Evolutionary conservation across 768 basidiomycete genomes (phyloP), one percentile per base, ranked within the genome.

Genomic region (Mycena polygramma): DNA sequence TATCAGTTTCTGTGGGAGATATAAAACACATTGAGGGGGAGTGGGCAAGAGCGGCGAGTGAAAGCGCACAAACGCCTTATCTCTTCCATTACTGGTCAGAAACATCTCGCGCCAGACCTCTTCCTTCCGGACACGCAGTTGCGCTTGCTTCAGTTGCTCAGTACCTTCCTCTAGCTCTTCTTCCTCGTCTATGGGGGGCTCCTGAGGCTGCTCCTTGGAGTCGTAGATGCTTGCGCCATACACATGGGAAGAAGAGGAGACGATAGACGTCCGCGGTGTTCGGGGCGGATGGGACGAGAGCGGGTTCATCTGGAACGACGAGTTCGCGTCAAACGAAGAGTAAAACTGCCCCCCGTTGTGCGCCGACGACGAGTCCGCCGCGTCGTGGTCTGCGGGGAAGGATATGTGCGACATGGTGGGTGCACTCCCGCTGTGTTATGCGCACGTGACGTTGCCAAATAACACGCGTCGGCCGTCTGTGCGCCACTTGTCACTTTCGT

Each of bases 31-130:
- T 71, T 39, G 52, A 53, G 49, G 45, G 46, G 68, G 30, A 49
- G 60, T 52, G n/a, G 15, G 26, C 24, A 20, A 52, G 30, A 51
- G 55, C 53, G 43, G 54, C 52, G 55, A 22, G 48, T 24, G 30
- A 30, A 11, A 53, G 87, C 93, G 76, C 81, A 95, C 94, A 77
- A 96, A 91, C 36, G 90, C 89, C 82, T 96, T 96, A 80, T 96
- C 94, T 74, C 94, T 86, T 59, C 94, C 94, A 73, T 88, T 86
- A 74, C 92, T 93, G 36, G 93, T 91, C 75, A 90, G 85, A 62
- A 95, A 82, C 78, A 95, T 88, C 66, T 95, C 94, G 71, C 90
- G 85, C 93, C 92, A 94, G 9, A 96, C 87, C 39, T 94, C 93
- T 76, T 91, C 91, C 51, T 79, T 80, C 37, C 83, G 80, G 30